These are phyloP conservation scores for Xylaria longipes DNA, from an alignment of 495 filamentous ascomycete species.

Conservation along the genomic window DNA sequence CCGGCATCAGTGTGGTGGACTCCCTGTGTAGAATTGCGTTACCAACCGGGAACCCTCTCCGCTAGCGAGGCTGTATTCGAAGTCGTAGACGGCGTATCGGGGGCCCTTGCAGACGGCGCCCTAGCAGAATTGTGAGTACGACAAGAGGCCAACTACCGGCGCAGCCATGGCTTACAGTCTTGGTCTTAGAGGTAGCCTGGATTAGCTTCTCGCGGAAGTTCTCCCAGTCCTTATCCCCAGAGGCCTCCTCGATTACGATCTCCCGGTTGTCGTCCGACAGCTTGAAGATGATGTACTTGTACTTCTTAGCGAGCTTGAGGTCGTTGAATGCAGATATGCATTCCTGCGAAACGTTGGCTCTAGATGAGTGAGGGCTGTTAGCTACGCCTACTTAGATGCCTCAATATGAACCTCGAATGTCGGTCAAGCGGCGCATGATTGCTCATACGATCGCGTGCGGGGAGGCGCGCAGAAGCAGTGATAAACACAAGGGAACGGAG, in stretches of 20 bases:
- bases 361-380: slow-evolving; percentile 47
- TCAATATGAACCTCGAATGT: not conserved
- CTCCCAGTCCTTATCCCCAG: slow-evolving; percentile 68
- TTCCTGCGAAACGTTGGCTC: slow-evolving; percentile 78
- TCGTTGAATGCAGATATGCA: slow-evolving; percentile 87
- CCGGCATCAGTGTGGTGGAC: slow-evolving; percentile 28
- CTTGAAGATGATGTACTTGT: slow-evolving; percentile 98
- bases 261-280: slow-evolving; percentile 90
- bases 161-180: slow-evolving; percentile 40
- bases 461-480: slow-evolving; percentile 25
- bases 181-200: slow-evolving; percentile 60
- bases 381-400: slow-evolving; percentile 24
- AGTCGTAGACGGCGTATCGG: slow-evolving; percentile 91
- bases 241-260: slow-evolving; percentile 80
- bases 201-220: slow-evolving; percentile 81
- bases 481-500: slow-evolving; percentile 31
- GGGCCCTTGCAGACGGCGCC: slow-evolving; percentile 73
- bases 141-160: not conserved
- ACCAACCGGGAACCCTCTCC: slow-evolving; percentile 84
- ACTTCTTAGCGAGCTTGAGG: slow-evolving; percentile 84
- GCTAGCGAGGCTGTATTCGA: slow-evolving; percentile 78
- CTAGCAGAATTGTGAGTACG: slow-evolving; percentile 38
- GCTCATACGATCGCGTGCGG: slow-evolving; percentile 19
- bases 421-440: slow-evolving; percentile 24
- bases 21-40: not conserved